Evolutionary conservation across 2,329 filamentous ascomycete genomes (phyloP), one percentile per base, ranked within the genome.

Genomic region (Teratosphaeria pseudoeucalypti): DNA sequence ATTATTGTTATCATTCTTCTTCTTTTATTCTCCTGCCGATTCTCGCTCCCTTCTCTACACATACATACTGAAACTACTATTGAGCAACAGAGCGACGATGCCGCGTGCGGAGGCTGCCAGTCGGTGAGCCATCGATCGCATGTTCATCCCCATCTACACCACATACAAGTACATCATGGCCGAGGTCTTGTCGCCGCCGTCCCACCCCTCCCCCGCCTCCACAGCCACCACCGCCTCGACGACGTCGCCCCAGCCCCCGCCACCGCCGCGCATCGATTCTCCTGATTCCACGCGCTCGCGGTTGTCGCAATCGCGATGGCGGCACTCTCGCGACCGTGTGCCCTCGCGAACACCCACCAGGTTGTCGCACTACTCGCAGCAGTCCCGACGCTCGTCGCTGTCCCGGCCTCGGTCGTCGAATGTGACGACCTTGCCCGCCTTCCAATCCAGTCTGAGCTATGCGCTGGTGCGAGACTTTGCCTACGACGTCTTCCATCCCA

Each of bases 381-480:
- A 19, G 4, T 49, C 43, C n/a, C 85, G 81, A 68, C 78, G 84
- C 61, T 92, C 89, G 16, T 81, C 75, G 47, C 78, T 76, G 55
- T 77, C 76, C 55, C 83, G 86, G 63, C 95, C 91, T 64, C 85
- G 90, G 62, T 90, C 91, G 23, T 81, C 82, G 10, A 81, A 90
- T n/a, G 83, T 88, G 14, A 81, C 89, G 14, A 81, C 89, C 63
- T 92, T 94, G 70, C 88, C 90, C 16, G 79, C 88, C 68, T 94
- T 90, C 74, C 87, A 90, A 68, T 94, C 91, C 60, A 95, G 86
- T 71, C 82, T 96, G 19, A 76, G 89, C 6, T 96, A 96, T 73
- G 86, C 91, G n/a, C 80, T 90, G 53, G 92, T 99, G 65, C 88
- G 94, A 70, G 94, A 99, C 79, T 99, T 97, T 76, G 94, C 94